Evolutionary conservation across 495 filamentous ascomycete genomes (phyloP), one percentile per base, ranked within the genome.

Genomic region (Ramalina peruviana): DNA sequence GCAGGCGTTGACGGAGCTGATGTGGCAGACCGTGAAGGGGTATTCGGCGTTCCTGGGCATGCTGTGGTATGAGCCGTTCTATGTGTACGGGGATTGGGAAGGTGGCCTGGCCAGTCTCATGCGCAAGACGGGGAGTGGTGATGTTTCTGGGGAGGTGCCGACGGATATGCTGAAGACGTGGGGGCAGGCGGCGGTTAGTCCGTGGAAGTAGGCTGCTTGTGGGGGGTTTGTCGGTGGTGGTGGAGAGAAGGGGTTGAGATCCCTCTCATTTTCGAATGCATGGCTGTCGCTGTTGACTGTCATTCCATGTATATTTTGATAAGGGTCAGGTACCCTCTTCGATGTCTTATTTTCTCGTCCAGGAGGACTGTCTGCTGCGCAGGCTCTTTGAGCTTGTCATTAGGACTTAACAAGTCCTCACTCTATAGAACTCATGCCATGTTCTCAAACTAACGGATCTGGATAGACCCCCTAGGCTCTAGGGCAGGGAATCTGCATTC

Each of bases 11-110:
- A 57, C 51, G 26, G 43, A 51, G n/a, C 23, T 57, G 51, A 57
- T 57, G 55, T 57, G 51, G 51, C 27, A 50, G 27, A 19, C 23
- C 7, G 51, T 57, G 19, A 54, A 54, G 43, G 16, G n/a, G 36
- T 57, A 41, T 20, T 20, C 36, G 15, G 40, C 17, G 15, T 54
- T 54, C 13, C 27, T 57, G 37, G 55, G 51, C 15, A 54, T 57
- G 37, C 4, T 54, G 37, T 57, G 55, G 55, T 57, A 45, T 17
- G 55, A 57, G 52, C 55, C 55, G 16, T 57, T 47, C 51, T 57
- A 57, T 41, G 50, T 51, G 25, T 48, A 54, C 33, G 23, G 40
- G 26, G 41, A 57, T 48, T 57, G 55, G 55, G 51, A 57, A 46
- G 51, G 51, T 15, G 55, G 55, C 33, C 0, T 43, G 21, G 55